Evolutionary conservation across 805 yeast species (phyloP).

Genomic region (Suhomyces xylopsoci): DNA sequence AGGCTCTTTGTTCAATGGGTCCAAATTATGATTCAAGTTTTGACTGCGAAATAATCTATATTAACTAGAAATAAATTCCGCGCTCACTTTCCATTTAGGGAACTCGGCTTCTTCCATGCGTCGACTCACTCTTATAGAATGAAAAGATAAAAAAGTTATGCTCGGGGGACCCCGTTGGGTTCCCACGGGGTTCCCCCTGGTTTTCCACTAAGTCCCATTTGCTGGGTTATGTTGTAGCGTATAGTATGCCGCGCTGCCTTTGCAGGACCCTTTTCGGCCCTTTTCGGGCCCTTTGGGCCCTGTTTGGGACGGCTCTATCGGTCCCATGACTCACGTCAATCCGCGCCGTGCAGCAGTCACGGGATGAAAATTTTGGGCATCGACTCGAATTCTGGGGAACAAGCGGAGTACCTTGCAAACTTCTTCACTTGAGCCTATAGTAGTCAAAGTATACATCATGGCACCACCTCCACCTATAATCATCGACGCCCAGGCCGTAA

Average conservation of each 20-base stretch:
- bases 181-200: too few species aligned
- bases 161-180: background rate
- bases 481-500: slow-evolving; percentile 65
- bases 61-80: background rate
- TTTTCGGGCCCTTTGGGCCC: background rate
- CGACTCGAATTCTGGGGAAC: background rate
- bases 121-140: background rate
- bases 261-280: background rate
- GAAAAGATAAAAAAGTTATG: background rate
- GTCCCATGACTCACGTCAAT: background rate
- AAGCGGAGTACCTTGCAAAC: background rate
- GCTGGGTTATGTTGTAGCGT: too few species aligned
- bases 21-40: background rate
- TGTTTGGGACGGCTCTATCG: background rate
- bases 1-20: background rate
- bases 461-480: slow-evolving; percentile 67
- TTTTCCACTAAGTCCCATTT: too few species aligned
- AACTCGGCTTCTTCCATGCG: background rate
- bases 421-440: background rate
- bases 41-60: background rate
- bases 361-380: slow-evolving; percentile 2
- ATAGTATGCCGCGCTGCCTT: too few species aligned
- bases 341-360: slow-evolving; percentile 1
- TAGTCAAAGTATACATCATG: slow-evolving; percentile 18
- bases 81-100: background rate